Evolutionary conservation across 768 basidiomycete genomes (phyloP), one percentile per base, ranked within the genome.

Genomic region (Pleurotus salmoneostramineus): DNA sequence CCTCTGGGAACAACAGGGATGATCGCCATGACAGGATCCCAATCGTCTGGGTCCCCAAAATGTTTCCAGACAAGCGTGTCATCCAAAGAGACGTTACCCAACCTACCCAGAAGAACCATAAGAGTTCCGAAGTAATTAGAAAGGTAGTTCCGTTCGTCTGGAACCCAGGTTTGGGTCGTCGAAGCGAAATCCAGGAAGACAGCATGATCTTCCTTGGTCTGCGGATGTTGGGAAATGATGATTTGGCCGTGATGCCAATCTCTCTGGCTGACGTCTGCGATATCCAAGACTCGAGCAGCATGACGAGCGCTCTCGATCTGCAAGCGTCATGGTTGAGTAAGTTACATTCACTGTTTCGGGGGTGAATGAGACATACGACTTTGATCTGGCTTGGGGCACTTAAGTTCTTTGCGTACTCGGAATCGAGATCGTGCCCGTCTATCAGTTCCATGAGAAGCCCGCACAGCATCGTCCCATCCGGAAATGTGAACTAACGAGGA

Each of bases 271-370:
- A 68, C 43, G 47, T 66, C 64, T n/a, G 61, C 63, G 15, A 64
- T 33, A 35, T 68, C 66, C 31, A 68, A 64, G 49, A 68, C 61
- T 36, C 66, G 65, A 10, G 42, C 50, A 50, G 61, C 65, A 33
- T 65, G 64, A 40, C 63, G 66, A 55, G 56, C 60, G 50, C 65
- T 68, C 47, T 58, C 48, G 6, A 68, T 64, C 66, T 64, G 50
- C 12, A 59, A 34, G n/a, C 43, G 12, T 56, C 42, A 60, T 4
- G 40, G 12, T 8, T 42, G 40, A 42, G 40, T 8, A n/a, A 42
- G 2, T n/a, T 42, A 27, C 21, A 27, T 27, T 27, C 21, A 27
- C 21, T 27, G 21, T 27, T 27, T 27, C 21, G 2, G 21, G 40
- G 37, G 55, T 21, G 34, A 33, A 32, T 46, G 12, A n/a, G 6